phyloP scores from a whole-genome alignment of 2,329 filamentous ascomycete species.

The Neophaeococcomyces aloes region DNA sequence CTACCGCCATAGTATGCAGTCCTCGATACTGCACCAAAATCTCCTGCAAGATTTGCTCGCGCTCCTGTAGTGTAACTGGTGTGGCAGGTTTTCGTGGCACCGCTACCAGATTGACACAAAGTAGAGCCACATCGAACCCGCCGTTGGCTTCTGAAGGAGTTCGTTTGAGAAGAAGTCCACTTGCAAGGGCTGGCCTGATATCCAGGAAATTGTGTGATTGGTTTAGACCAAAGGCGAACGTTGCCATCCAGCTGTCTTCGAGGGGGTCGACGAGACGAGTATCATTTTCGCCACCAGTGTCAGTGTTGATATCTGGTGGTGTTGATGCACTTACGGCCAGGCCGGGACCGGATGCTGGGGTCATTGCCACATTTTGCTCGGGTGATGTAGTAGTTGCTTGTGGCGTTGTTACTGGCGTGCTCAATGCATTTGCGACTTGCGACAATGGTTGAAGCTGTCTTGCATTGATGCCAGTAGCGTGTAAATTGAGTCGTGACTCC shows the following conservation, averaged over 20 bases:
- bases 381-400: conserved; percentile 25
- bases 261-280: conserved; percentile 46
- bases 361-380: conserved; percentile 32
- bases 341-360: conserved; percentile 24
- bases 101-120: conserved; percentile 35
- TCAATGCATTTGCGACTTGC: conserved; percentile 11
- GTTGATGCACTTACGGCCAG: conserved; percentile 20
- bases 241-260: conserved; percentile 51
- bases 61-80: conserved; percentile 7
- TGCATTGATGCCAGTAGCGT: not conserved
- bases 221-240: conserved; percentile 42
- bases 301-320: conserved; percentile 15
- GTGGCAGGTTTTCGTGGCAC: conserved; percentile 18
- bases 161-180: conserved; percentile 38
- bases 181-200: conserved; percentile 32
- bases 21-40: conserved; percentile 36
- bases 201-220: conserved; percentile 32
- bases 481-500: conserved; percentile 7
- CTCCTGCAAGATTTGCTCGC: conserved; percentile 32
- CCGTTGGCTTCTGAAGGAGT: conserved; percentile 32
- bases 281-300: conserved; percentile 38
- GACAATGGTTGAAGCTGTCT: not conserved
- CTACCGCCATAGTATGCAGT: conserved; percentile 33
- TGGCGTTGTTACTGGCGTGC: conserved; percentile 21
- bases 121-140: conserved; percentile 27